Evolutionary conservation across 495 filamentous ascomycete genomes (phyloP), one percentile per base, ranked within the genome.

Genomic region (Lepidopterella palustris): DNA sequence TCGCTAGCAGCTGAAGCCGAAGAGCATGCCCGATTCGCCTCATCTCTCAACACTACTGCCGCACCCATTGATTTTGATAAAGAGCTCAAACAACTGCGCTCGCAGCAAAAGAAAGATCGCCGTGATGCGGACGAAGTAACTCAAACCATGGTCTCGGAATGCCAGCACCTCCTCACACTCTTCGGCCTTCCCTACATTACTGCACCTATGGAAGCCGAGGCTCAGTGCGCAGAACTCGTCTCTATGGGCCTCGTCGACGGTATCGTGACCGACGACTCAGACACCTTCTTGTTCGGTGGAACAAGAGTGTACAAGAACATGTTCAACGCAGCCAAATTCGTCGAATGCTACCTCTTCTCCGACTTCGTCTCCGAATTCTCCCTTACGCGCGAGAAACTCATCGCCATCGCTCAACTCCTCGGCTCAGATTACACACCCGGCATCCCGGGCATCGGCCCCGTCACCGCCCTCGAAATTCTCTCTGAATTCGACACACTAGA

Each of bases 221-320:
- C 93, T 9, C 93, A 98, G 68, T 98, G 93, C 68, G 93, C 93
- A 23, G 88, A 96, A 70, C 81, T 98, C 5, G 91, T 97, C 3
- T 74, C 73, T 0, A 76, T 97, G 5, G 87, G 88, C 0, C 80
- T 98, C 3, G 93, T 98, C 23, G 93, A 98, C 69, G 93, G 93
- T 9, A 95, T 97, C 63, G 91, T 98, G n/a, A 98, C 93, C 0
- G 93, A 98, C 67, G 93, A 98, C 69, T 89, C 84, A 11, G 93
- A 98, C 78, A 91, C 85, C n/a, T 97, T 98, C 69, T 82, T 98
- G 11, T 98, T 98, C 68, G 93, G 93, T 40, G 93, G 93, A 28
- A 97, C 90, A 0, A 80, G 93, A 15, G 87, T 98, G 18, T 98
- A 97, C 78, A 97, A 97, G 62, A 97, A 98, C 76, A 95, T 97